These are phyloP conservation scores for Melanomma pulvis-pyrius DNA, from an alignment of 495 filamentous ascomycete genomes.

Conservation along the genomic window DNA sequence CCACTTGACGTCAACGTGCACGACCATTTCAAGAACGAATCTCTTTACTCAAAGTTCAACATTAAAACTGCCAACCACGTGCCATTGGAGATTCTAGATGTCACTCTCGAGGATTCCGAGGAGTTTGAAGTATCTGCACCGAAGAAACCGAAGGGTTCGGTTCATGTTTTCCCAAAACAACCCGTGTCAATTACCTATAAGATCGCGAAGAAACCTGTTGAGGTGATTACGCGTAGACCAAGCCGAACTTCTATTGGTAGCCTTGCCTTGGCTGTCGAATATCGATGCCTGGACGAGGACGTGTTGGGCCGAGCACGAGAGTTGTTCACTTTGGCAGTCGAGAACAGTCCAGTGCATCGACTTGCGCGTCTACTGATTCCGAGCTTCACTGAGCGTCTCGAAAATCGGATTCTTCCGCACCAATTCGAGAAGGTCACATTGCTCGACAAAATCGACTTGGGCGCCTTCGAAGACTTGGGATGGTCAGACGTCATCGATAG, in stretches of 20 bases:
- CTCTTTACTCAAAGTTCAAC: slow-evolving; percentile 86
- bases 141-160: slow-evolving; percentile 52
- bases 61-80: slow-evolving; percentile 74
- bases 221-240: slow-evolving; percentile 8
- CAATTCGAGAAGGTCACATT: slow-evolving; percentile 40
- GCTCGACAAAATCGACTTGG: slow-evolving; percentile 32
- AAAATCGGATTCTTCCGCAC: slow-evolving; percentile 27
- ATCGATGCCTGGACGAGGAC: slow-evolving; percentile 74
- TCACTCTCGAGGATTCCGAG: slow-evolving; percentile 69
- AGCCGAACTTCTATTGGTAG: slow-evolving; percentile 41
- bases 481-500: slow-evolving; percentile 41
- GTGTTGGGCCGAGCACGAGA: slow-evolving; percentile 51
- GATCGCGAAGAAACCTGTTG: slow-evolving; percentile 51
- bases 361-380: slow-evolving; percentile 55
- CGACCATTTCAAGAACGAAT: slow-evolving; percentile 84
- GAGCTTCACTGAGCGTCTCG: slow-evolving; percentile 39
- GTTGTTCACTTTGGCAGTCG: slow-evolving; percentile 50
- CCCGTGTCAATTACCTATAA: slow-evolving; percentile 83
- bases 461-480: slow-evolving; percentile 41
- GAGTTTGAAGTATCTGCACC: slow-evolving; percentile 66
- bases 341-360: slow-evolving; percentile 48
- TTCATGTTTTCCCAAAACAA: slow-evolving; percentile 76
- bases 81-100: slow-evolving; percentile 73
- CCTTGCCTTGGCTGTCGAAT: slow-evolving; percentile 73
- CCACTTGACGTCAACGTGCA: slow-evolving; percentile 95